Percentiles rank a stretch among this genome's conserved stretches.
Evolutionary conservation across 768 basidiomycete genomes (phyloP).

Genomic region (Russula dissimulans): DNA sequence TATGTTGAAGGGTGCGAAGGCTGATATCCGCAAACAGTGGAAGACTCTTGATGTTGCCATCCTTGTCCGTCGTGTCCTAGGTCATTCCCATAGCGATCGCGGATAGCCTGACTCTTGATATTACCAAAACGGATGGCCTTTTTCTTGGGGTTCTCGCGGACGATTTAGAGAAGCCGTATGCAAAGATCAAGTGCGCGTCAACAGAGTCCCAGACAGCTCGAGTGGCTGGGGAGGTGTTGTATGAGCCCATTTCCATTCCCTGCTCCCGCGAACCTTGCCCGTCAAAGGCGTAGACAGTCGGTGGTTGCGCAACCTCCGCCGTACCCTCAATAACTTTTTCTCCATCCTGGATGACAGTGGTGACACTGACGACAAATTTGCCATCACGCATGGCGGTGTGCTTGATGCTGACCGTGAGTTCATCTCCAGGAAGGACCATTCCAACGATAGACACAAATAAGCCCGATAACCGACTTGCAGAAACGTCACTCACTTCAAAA

Average conservation of each 20-base stretch:
- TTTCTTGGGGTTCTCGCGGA: slow-evolving; percentile 96
- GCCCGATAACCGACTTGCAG: background rate
- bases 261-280: slow-evolving; percentile 97
- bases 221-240: slow-evolving; percentile 85
- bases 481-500: slow-evolving; percentile 56
- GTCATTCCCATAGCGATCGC: slow-evolving; percentile 99
- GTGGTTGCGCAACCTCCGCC: slow-evolving; percentile 87
- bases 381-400: slow-evolving; percentile 91
- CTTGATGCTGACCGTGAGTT: slow-evolving; percentile 76
- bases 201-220: slow-evolving; percentile 97
- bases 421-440: slow-evolving; percentile 90
- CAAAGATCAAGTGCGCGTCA: slow-evolving; percentile 84
- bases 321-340: slow-evolving; percentile 90
- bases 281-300: slow-evolving; percentile 94
- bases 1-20: slow-evolving; percentile 89
- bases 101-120: slow-evolving; percentile 96
- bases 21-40: slow-evolving; percentile 96
- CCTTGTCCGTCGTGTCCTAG: slow-evolving; percentile 94
- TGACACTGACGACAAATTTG: slow-evolving; percentile 84
- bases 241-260: slow-evolving; percentile 99
- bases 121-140: slow-evolving; percentile 99
- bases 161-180: slow-evolving; percentile 98
- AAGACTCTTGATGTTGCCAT: slow-evolving; percentile 90
- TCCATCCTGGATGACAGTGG: slow-evolving; percentile 73
- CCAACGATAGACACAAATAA: slow-evolving; percentile 49